A percentile compares a stretch with the other conserved stretches of the same genome.
phyloP scores from a whole-genome alignment of 805 yeast species.

The Pichia scutulata region DNA sequence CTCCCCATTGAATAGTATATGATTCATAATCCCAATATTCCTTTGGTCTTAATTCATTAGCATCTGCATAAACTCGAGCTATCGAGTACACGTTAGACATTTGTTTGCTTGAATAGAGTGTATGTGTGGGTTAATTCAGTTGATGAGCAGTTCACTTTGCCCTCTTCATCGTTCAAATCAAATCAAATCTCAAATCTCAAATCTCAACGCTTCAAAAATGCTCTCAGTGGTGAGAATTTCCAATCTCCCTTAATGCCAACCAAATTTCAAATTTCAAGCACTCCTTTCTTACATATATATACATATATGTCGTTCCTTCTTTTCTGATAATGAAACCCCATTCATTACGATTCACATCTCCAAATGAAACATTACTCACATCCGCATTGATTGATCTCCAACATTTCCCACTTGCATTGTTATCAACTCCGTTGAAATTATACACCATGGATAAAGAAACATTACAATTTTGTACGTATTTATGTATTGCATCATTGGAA shows the following conservation, averaged over 20 bases:
- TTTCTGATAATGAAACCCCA: background rate
- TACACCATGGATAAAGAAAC: background rate
- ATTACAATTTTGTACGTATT: background rate
- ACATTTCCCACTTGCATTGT: background rate
- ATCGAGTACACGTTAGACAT: conserved; percentile 21
- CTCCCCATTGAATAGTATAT: conserved; percentile 73
- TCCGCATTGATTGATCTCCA: background rate
- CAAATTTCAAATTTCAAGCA: too few species aligned
- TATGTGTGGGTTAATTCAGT: too few species aligned
- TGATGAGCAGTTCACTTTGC: background rate
- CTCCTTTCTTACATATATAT: too few species aligned
- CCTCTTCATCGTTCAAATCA: background rate
- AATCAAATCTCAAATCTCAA: too few species aligned
- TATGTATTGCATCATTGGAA: background rate
- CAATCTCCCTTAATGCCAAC: too few species aligned
- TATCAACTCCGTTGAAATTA: conserved; percentile 12
- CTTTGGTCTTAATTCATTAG: conserved; percentile 64
- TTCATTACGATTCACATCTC: background rate
- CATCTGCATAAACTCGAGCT: conserved; percentile 75
- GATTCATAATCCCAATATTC: conserved; percentile 78
- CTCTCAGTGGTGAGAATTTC: too few species aligned
- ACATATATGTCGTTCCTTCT: too few species aligned
- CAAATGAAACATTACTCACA: background rate
- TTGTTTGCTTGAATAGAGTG: background rate
- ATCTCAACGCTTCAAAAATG: too few species aligned